Evolutionary conservation across 208 protist species (phyloP), one percentile per base, ranked within the genome.

Genomic region (Angomonas deanei): DNA sequence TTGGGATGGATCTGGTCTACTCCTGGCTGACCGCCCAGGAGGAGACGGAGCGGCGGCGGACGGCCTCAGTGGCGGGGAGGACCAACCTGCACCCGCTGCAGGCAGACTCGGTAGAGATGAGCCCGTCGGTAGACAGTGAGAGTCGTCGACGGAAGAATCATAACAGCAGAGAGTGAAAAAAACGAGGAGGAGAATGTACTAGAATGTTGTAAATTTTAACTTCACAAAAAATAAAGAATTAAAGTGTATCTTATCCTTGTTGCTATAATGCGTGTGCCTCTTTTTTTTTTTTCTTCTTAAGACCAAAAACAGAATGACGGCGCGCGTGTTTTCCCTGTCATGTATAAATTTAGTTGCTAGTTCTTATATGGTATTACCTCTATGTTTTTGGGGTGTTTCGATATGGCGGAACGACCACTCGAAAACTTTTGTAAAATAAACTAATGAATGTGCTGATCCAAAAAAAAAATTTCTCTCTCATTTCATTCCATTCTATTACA

Each of bases 1-100:
- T 82, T 56, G 74, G 77, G 0, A 64, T 84, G 42, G 77, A 88
- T 55, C 49, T 82, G 0, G 74, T 84, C 36, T 66, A 56, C 26
- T 67, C 66, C 21, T 72, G 67, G 61, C 36, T 83, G 32, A 52
- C 54, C 28, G 61, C 49, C 13, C 50, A 62, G 13, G 26, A 50
- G 33, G 36, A 63, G 48, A 17, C 24, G 19, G 13, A 15, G 0
- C 26, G 10, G 24, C 36, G 15, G n/a, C 5, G 19, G 48, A 47
- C 19, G 24, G n/a, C 4, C 39, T 30, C 1, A 38, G 52, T 53
- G 46, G 59, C 59, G 42, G 28, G 23, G 27, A 23, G 36, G 11
- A n/a, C 36, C 36, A 42, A 42, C 36, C 15, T 42, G 15, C n/a
- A n/a, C n/a, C n/a, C n/a, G n/a, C n/a, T n/a, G n/a, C n/a, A n/a